Conservation (phyloP, 148 eudicot genomes). For the Vaccinium vitisidaea region DNA sequence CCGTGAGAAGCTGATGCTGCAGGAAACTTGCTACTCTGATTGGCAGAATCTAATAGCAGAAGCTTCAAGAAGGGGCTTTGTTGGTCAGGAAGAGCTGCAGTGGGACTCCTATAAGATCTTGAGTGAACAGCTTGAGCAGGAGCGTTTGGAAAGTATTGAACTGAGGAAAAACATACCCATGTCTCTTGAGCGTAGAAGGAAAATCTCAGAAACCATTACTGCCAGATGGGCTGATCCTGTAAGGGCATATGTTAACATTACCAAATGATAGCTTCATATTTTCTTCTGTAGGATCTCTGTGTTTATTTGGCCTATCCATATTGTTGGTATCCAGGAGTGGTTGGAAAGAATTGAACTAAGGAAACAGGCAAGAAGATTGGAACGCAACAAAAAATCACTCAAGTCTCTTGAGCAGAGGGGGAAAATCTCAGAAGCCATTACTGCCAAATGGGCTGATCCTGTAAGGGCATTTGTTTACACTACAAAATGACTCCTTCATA, state of each 20-base stretch:
- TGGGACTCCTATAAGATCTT: conserved; percentile 82
- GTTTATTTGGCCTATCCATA: neutral
- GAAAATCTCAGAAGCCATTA: conserved; percentile 79
- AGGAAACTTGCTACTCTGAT: conserved; percentile 65
- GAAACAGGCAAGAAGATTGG: conserved; percentile 39
- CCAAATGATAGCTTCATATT: neutral
- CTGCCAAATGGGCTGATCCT: conserved; percentile 97
- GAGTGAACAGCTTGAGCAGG: conserved; percentile 55
- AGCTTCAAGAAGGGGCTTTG: conserved; percentile 63
- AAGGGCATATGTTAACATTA: conserved; percentile 27
- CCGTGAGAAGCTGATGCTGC: conserved; percentile 54
- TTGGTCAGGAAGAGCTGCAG: conserved; percentile 68
- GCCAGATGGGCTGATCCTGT: conserved; percentile 99
- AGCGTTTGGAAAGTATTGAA: conserved; percentile 72
- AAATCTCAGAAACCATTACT: conserved; percentile 80
- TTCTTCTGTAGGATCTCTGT: conserved; percentile 7
- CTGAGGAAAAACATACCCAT: conserved; percentile 78
- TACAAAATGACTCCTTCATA: neutral
- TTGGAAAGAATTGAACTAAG: conserved; percentile 58
- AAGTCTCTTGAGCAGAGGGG: conserved; percentile 75
- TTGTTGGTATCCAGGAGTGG: conserved; percentile 47
- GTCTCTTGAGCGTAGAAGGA: conserved; percentile 73
- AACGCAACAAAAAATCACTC: conserved; percentile 70
- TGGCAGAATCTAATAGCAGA: conserved; percentile 85
- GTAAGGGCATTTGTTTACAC: conserved; percentile 41